A percentile compares a stretch with the other conserved stretches of the same genome.
Evolutionary conservation across 305 asterid species (phyloP).

Genomic region (Fraxinus floribunda): DNA sequence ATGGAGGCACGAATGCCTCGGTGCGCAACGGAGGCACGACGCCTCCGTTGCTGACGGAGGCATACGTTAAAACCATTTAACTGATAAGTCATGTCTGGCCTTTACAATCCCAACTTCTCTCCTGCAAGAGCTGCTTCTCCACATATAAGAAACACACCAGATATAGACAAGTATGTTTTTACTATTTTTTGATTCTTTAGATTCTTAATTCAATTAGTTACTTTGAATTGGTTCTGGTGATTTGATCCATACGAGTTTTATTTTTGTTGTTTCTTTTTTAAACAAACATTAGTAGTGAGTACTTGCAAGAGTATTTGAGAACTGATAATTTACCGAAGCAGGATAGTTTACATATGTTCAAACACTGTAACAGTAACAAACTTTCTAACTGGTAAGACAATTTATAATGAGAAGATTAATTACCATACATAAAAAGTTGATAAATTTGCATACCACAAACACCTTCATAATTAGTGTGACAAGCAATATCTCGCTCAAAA

Average conservation of each 20-base stretch:
- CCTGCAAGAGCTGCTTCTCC: conserved; percentile 93
- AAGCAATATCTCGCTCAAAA: too few relatives aligned
- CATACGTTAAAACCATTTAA: background rate
- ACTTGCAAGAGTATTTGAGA: conserved; percentile 52
- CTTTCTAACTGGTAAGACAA: too few relatives aligned
- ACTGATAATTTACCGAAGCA: too few relatives aligned
- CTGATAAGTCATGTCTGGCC: conserved; percentile 57
- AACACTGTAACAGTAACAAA: too few relatives aligned
- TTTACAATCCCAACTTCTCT: conserved; percentile 77
- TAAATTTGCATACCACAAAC: too few relatives aligned
- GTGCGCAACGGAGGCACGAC: too few relatives aligned
- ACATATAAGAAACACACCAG: conserved; percentile 65
- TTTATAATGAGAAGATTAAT: too few relatives aligned
- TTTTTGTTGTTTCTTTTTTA: background rate
- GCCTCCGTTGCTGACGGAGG: too few relatives aligned
- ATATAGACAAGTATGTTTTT: conserved; percentile 54
- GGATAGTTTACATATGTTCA: too few relatives aligned
- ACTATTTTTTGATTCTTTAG: background rate
- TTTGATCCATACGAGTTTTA: conserved; percentile 10
- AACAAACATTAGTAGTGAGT: conserved; percentile 51
- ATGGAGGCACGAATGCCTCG: too few relatives aligned
- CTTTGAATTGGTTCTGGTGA: background rate
- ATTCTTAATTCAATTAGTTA: background rate
- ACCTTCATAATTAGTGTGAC: too few relatives aligned
- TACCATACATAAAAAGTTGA: too few relatives aligned